phyloP scores from a whole-genome alignment of 331 rosid species.

The Stylosanthes scabra region DNA sequence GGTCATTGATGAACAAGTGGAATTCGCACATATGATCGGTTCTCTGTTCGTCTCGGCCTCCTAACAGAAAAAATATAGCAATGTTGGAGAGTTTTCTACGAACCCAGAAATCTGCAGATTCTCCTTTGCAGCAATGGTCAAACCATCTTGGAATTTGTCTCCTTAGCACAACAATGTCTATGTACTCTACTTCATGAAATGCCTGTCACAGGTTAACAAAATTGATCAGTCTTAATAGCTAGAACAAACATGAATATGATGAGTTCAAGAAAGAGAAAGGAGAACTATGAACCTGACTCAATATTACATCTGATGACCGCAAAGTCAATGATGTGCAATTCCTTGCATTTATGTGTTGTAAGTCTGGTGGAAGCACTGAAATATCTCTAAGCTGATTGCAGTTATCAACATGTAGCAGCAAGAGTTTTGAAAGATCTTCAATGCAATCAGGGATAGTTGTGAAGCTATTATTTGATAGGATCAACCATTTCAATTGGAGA shows the following conservation, averaged over 20 bases:
- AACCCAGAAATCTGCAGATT: constrained; percentile 35
- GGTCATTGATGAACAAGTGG: constrained; percentile 24
- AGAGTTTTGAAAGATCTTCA: constrained; percentile 34
- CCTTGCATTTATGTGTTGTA: constrained; percentile 43
- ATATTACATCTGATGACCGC: constrained; percentile 25
- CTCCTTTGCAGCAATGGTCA: constrained; percentile 42
- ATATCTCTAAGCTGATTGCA: constrained; percentile 38
- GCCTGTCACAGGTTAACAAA: constrained; percentile 32
- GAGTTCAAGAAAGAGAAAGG: background rate
- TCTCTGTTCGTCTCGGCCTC: constrained; percentile 31
- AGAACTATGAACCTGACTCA: constrained; percentile 28
- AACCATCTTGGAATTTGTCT: constrained; percentile 39
- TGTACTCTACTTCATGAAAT: constrained; percentile 35
- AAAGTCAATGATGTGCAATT: constrained; percentile 31
- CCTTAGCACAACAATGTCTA: constrained; percentile 38
- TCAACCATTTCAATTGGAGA: constrained; percentile 32
- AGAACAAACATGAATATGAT: background rate
- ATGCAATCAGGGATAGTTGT: constrained; percentile 37
- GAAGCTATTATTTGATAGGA: constrained; percentile 37
- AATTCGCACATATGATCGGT: constrained; percentile 4
- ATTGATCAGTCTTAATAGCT: background rate
- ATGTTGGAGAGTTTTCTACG: constrained; percentile 29
- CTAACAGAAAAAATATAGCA: constrained; percentile 34
- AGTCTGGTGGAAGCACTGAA: constrained; percentile 34
- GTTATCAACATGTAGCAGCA: constrained; percentile 36